Evolutionary conservation across 2,329 filamentous ascomycete species (phyloP), one percentile per base, ranked within the genome.

Genomic region (Calycina herbarum): DNA sequence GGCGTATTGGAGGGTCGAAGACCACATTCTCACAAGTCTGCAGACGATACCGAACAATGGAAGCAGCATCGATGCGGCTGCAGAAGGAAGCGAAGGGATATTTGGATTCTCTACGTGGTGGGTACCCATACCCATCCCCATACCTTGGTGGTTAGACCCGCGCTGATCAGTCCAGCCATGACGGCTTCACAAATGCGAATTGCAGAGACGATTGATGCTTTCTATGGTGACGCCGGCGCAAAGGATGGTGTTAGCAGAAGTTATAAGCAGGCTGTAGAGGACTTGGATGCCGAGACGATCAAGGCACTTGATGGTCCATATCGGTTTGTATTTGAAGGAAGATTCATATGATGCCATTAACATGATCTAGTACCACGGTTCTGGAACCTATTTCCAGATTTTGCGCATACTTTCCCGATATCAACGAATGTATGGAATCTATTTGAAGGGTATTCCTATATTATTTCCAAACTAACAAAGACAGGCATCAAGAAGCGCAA

Each of bases 31-130:
- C 69, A 74, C 64, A 73, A 66, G 63, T 61, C 29, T 35, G 10
- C 70, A 94, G 94, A 78, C 93, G 95, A 71, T 99, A 97, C 82
- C 90, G 93, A 72, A 97, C 94, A 3, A 97, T 99, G 93, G 95
- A 99, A 79, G 89, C 94, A 5, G 95, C 96, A 17, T 93, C 94
- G 35, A 88, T 92, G 74, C 89, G 94, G 73, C 82, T 99, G 75
- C 95, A 98, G 77, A 98, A 97, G 78, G 95, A 99, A 81, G 94
- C 96, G 60, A 98, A 97, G 80, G 96, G 96, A 64, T 99, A 99
- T 77, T 83, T 99, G 63, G 96, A 99, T 81, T 97, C 93, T 20
- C 83, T 99, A 73, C 88, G 95, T 88, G 92, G 91, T 94, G 74
- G 59, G 80, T 54, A 10, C 13, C 13, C 10, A 27, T 5, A 33